Evolutionary conservation across 2,329 filamentous ascomycete species (phyloP), one percentile per base, ranked within the genome.

Genomic region (Ophiognomonia clavigignenti-juglandacearum): DNA sequence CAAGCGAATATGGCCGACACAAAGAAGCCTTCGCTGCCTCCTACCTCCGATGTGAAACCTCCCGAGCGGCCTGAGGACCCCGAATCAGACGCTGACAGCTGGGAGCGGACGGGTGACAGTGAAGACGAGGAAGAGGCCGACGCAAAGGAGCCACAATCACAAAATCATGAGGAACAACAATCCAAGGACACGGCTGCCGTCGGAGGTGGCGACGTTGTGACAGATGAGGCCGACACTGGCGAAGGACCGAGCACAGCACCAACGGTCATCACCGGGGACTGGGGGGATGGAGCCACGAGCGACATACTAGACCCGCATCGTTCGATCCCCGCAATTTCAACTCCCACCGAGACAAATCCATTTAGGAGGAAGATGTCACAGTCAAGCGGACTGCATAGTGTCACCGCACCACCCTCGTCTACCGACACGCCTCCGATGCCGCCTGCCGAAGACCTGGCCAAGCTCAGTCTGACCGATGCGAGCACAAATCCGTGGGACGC

Each of bases 341-440:
- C 24, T 22, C 26, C 18, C 14, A 3, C 59, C 18, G 61, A 74
- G 47, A 78, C 75, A 18, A 80, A 80, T 44, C 77, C 77, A 0
- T 80, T 80, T 58, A 74, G 74, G 51, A 71, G 74, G 47, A 75
- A 75, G 53, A 63, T 63, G 4, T 48, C 67, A 4, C 36, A 22
- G 44, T 47, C 50, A 40, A 42, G 53, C 19, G 34, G 27, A 13
- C 41, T 39, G 11, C 37, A 40, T 22, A n/a, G 47, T 50, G 32
- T 10, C 32, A 34, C 27, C 10, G 18, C 47, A 27, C 43, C 41
- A n/a, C 50, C 29, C 43, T 16, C 22, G 32, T 32, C 47, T 51
- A 16, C 53, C 50, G 45, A 44, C 34, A 45, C 47, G 27, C 53
- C 47, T 4, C 53, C 57, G 10, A 51, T 57, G 10, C 59, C 63